These are phyloP conservation scores for Erysimum cheiri DNA, from an alignment of 441 rosid genomes.

Conservation along the genomic window DNA sequence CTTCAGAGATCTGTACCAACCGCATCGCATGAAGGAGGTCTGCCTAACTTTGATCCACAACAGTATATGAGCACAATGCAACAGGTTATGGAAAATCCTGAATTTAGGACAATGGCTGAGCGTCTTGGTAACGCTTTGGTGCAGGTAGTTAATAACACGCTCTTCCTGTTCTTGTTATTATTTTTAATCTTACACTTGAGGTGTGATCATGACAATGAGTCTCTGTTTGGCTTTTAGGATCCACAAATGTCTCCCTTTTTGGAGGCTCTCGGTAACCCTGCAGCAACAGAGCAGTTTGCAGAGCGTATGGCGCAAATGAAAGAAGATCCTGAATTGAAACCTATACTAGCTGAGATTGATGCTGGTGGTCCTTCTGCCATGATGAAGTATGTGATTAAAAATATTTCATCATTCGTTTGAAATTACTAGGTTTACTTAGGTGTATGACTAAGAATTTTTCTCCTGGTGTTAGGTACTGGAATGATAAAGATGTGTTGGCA, in stretches of 20 bases:
- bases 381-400: conserved; percentile 71
- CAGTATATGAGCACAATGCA: conserved; percentile 86
- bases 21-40: conserved; percentile 53
- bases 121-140: conserved; percentile 88
- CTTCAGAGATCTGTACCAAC: conserved; percentile 82
- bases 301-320: conserved; percentile 83
- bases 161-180: background rate
- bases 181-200: background rate
- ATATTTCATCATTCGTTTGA: background rate
- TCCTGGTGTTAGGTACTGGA: conserved; percentile 78
- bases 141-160: conserved; percentile 61
- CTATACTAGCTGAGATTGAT: conserved; percentile 88
- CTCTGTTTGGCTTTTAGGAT: conserved; percentile 54
- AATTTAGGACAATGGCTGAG: conserved; percentile 93
- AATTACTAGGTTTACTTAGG: background rate
- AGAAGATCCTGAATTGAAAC: conserved; percentile 90
- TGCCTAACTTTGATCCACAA: conserved; percentile 79
- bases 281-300: conserved; percentile 76
- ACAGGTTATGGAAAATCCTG: conserved; percentile 95
- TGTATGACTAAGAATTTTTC: background rate
- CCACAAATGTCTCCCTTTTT: conserved; percentile 94
- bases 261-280: conserved; percentile 75
- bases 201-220: background rate
- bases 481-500: conserved; percentile 84
- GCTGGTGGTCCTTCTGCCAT: conserved; percentile 85